Conservation (phyloP, 2,329 filamentous ascomycete species). For the Emmonsiellopsis sp. region DNA sequence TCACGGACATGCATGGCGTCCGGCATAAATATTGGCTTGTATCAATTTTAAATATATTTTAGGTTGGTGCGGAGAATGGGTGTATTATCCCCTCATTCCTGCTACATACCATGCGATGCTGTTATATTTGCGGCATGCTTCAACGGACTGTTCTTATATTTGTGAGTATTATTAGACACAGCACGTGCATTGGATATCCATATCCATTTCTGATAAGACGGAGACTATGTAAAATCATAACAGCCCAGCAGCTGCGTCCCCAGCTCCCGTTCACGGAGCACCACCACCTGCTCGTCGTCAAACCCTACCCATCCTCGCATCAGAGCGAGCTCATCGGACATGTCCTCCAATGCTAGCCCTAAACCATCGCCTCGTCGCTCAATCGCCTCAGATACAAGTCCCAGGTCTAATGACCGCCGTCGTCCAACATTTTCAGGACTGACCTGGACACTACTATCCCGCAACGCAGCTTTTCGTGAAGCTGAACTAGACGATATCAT, state of each 20-base stretch:
- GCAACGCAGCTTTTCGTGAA: constrained; percentile 29
- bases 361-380: constrained; percentile 19
- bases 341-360: constrained; percentile 27
- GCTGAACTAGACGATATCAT: constrained; percentile 43
- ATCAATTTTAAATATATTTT: too few species aligned
- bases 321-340: constrained; percentile 31
- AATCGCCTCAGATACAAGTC: constrained; percentile 15
- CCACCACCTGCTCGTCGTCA: constrained; percentile 84
- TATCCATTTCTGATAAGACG: background rate
- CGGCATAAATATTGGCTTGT: background rate
- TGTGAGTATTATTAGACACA: too few species aligned
- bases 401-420: constrained; percentile 7
- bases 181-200: too few species aligned
- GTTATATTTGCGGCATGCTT: too few species aligned
- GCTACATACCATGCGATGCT: too few species aligned
- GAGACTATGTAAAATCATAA: constrained; percentile 69
- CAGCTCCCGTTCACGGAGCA: constrained; percentile 59
- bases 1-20: background rate
- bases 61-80: too few species aligned
- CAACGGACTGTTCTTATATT: too few species aligned
- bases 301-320: constrained; percentile 67
- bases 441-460: constrained; percentile 48
- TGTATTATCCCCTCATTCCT: too few species aligned
- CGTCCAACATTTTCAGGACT: constrained; percentile 28
- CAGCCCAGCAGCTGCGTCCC: constrained; percentile 68